Conservation (phyloP, 768 basidiomycete species). For the Boletus edulis region DNA sequence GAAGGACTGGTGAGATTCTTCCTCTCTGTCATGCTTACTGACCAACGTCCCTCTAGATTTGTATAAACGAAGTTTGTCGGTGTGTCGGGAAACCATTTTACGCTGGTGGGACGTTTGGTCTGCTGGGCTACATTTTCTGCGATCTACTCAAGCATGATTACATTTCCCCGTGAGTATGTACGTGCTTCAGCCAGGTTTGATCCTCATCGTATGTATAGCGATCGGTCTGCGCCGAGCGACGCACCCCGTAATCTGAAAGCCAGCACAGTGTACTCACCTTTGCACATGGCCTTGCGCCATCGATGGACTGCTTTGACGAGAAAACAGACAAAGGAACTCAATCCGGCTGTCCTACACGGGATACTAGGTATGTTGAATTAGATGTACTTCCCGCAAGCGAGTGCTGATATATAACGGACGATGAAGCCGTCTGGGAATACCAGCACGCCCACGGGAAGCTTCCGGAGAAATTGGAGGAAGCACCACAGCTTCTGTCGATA, state of each 20-base stretch:
- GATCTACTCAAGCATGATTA: constrained; percentile 88
- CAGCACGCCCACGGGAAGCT: constrained; percentile 57
- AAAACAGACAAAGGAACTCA: constrained; percentile 79
- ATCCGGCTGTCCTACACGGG: constrained; percentile 68
- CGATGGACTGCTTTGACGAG: constrained; percentile 69
- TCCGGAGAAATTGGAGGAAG: constrained; percentile 48
- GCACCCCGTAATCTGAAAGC: constrained; percentile 57
- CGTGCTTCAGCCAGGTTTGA: constrained; percentile 5
- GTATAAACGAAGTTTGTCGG: constrained; percentile 78
- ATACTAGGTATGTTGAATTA: constrained; percentile 58
- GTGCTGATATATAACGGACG: constrained; percentile 13
- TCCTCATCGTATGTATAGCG: constrained; percentile 38
- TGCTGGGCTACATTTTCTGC: constrained; percentile 92
- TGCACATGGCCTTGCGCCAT: constrained; percentile 61
- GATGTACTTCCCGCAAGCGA: not conserved
- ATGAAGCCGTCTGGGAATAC: constrained; percentile 80
- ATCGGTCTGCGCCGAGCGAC: constrained; percentile 60
- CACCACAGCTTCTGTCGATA: constrained; percentile 59
- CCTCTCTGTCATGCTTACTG: constrained; percentile 3
- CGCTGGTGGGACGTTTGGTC: constrained; percentile 87
- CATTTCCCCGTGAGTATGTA: constrained; percentile 68
- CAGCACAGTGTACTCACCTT: constrained; percentile 61
- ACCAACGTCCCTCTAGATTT: constrained; percentile 47
- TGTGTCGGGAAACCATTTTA: constrained; percentile 78
- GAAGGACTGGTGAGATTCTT: constrained; percentile 61